These are phyloP conservation scores for Leccinum barrowsii DNA, from an alignment of 768 basidiomycete genomes.

Conservation along the genomic window DNA sequence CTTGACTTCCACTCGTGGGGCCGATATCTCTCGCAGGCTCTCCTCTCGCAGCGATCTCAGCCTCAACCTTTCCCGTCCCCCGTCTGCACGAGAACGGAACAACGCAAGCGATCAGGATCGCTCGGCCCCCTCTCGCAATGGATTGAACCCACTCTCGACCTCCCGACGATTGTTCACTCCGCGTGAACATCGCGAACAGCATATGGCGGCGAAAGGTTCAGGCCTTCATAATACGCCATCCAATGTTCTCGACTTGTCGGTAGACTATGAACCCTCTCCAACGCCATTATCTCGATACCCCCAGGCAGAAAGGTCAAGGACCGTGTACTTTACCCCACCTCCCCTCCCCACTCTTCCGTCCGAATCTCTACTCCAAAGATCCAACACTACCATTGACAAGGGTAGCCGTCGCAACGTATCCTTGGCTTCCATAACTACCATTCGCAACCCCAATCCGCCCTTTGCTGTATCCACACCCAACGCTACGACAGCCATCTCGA, in stretches of 20 bases:
- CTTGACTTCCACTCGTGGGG: conserved; percentile 14
- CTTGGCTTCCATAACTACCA: conserved; percentile 40
- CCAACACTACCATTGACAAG: conserved; percentile 24
- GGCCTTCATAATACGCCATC: conserved; percentile 18
- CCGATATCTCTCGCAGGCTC: conserved; percentile 27
- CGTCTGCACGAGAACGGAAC: conserved; percentile 27
- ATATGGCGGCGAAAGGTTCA: conserved; percentile 13
- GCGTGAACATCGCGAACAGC: conserved; percentile 51
- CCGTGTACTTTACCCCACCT: conserved; percentile 52
- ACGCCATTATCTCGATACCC: conserved; percentile 39
- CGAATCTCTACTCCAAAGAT: conserved; percentile 40
- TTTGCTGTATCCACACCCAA: conserved; percentile 51
- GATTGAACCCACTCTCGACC: conserved; percentile 26
- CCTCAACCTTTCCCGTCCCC: conserved; percentile 19
- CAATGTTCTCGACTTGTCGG: conserved; percentile 30
- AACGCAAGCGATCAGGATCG: conserved; percentile 25
- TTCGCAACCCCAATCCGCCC: conserved; percentile 40
- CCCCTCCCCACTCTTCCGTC: conserved; percentile 60
- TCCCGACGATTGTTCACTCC: conserved; percentile 56
- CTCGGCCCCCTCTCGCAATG: conserved; percentile 22
- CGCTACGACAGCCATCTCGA: conserved; percentile 64
- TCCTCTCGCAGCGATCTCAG: conserved; percentile 23
- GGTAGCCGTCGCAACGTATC: conserved; percentile 42
- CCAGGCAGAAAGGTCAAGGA: conserved; percentile 39
- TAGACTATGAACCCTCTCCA: conserved; percentile 44